A percentile compares a stretch with the other conserved stretches of the same genome.
Evolutionary conservation across 345 rosid genomes (phyloP).

Genomic region (Eucalyptus sp.): DNA sequence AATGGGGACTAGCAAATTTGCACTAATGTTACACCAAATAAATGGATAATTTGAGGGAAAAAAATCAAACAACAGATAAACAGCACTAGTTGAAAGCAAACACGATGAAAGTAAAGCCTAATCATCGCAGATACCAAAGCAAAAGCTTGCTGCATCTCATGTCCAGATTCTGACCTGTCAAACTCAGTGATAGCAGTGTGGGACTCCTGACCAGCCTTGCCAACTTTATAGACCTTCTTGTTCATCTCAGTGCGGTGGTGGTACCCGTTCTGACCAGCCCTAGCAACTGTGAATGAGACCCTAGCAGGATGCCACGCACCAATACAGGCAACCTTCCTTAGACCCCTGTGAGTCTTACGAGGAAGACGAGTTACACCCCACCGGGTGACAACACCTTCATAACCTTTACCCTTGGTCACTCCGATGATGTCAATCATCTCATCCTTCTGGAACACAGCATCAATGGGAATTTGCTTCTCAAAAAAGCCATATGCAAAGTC

Average conservation of each 20-base stretch:
- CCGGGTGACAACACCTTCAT: conserved; percentile 84
- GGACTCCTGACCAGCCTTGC: conserved; percentile 48
- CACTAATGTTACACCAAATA: neutral
- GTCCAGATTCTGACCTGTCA: conserved; percentile 38
- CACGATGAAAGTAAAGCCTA: neutral
- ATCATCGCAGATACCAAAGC: neutral
- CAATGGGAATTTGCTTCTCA: conserved; percentile 73
- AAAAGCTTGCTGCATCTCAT: neutral
- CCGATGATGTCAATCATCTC: conserved; percentile 37
- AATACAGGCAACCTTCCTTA: conserved; percentile 88
- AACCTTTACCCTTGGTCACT: conserved; percentile 67
- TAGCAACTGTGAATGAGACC: conserved; percentile 80
- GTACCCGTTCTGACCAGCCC: conserved; percentile 42
- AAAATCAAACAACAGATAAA: neutral
- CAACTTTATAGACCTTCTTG: conserved; percentile 12
- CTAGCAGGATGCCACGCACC: conserved; percentile 97
- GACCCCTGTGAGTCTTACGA: conserved; percentile 84
- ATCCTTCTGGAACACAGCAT: conserved; percentile 76
- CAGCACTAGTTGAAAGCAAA: neutral
- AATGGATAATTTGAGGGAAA: neutral
- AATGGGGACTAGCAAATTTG: neutral
- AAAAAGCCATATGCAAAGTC: conserved; percentile 74
- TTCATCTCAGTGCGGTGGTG: neutral
- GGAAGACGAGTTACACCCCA: conserved; percentile 94
- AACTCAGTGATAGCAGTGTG: conserved; percentile 64